Evolutionary conservation across 2,329 filamentous ascomycete genomes (phyloP).

Genomic region (Mollisiaceae sp.): DNA sequence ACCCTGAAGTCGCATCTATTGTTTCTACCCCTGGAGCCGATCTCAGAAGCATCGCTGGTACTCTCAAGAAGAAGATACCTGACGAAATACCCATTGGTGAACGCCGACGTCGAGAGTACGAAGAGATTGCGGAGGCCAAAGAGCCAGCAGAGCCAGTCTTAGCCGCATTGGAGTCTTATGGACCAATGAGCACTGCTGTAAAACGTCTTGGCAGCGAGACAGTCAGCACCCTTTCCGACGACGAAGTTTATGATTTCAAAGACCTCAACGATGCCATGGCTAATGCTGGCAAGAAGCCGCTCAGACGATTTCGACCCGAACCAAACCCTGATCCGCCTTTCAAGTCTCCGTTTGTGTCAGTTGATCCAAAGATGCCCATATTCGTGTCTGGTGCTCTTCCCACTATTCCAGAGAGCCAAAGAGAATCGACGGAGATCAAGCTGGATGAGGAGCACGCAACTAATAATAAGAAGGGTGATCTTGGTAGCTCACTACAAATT

Average conservation of each 20-base stretch:
- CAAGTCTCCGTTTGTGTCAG: not conserved
- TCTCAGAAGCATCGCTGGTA: conserved; percentile 26
- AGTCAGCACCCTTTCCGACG: conserved; percentile 17
- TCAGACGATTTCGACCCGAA: not conserved
- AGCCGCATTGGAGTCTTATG: not conserved
- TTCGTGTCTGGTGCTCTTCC: conserved; percentile 18
- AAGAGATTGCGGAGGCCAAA: not conserved
- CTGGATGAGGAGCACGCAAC: not conserved
- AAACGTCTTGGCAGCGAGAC: conserved; percentile 14
- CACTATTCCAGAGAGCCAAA: not conserved
- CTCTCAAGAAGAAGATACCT: conserved; percentile 12
- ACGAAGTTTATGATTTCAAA: conserved; percentile 23
- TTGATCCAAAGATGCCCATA: conserved; percentile 6
- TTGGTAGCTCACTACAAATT: conserved; percentile 14
- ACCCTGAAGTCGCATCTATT: conserved; percentile 37
- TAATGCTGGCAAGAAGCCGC: conserved; percentile 23
- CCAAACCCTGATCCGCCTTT: not conserved
- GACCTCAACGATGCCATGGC: conserved; percentile 35
- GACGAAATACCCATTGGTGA: conserved; percentile 41
- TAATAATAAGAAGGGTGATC: not conserved
- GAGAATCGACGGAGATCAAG: not conserved
- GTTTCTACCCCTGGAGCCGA: conserved; percentile 20
- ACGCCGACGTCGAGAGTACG: conserved; percentile 31
- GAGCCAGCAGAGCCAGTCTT: not conserved
- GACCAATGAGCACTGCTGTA: conserved; percentile 11